Base-by-base conservation (phyloP, 225 moss, liverwort and hornwort species). In the Physcomitrellopsis africana region DNA sequence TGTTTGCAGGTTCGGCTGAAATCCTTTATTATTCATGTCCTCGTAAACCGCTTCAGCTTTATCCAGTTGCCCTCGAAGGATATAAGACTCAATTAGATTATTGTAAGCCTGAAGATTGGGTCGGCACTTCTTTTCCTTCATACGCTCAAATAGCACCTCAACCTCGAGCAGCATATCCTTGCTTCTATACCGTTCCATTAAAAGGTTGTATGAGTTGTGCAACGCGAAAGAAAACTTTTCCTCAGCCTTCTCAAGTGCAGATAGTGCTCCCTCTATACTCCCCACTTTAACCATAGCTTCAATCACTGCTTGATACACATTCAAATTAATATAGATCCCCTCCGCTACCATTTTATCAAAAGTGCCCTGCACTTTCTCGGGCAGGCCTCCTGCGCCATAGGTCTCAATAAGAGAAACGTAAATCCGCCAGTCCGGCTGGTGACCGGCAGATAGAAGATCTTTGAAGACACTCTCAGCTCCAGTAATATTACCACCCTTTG, bases 71-170 rank as follows among this genome's bases (percentile, higher is more conserved):
- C 84, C 87, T 26, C 83, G 69, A 27, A 72, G 88, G 61, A 94
- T 82, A 57, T 83, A 94, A 7, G 88, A 94, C 72, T 85, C 86
- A 37, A 96, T 81, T 63, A 94, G 79, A 65, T 81, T 80, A 66
- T 96, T 94, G 76, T 77, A 91, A 1, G 94, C 76, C 56, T 91
- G 89, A 26, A 85, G 79, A 78, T 91, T 94, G 27, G 91, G 96
- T 67, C 82, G 82, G 44, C 87, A 88, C 26, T 91, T 89, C 67
- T 80, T 88, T 27, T 20, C 81, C 71, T 83, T 83, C 94, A 96
- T 94, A 70, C 85, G 89, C 51, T 84, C 76, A 47, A 94, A 89
- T 14, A 82, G 16, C 32, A 43, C 85, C 52, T 92, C 91, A 54
- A 90, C 65, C 68, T 89, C 85, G 24, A 68, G 61, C 49, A 94